Evolutionary conservation across 140 eudicot species (phyloP).

Genomic region (Cichorium intybus): DNA sequence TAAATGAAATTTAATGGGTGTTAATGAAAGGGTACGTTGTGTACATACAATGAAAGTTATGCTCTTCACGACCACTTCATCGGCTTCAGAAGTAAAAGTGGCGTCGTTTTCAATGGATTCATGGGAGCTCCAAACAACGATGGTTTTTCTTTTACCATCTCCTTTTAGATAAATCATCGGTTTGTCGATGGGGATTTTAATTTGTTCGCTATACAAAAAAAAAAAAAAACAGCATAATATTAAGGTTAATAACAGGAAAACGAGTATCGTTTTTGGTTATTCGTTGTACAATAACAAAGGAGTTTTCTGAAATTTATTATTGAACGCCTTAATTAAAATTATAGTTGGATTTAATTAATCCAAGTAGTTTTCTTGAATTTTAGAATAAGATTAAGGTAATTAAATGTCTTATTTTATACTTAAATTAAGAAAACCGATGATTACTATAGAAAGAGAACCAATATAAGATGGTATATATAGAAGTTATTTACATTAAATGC

Average conservation of each 20-base stretch:
- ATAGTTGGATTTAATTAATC: too few species aligned
- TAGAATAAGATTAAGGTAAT: too few species aligned
- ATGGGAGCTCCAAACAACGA: conserved; percentile 47
- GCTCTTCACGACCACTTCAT: conserved; percentile 51
- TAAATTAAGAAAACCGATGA: too few species aligned
- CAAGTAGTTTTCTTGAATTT: too few species aligned
- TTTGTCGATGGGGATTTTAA: conserved; percentile 52
- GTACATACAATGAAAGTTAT: conserved; percentile 58
- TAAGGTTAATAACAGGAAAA: background rate
- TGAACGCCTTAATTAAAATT: too few species aligned
- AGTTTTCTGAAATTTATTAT: too few species aligned
- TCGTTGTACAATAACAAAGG: background rate
- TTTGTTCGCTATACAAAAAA: conserved; percentile 48
- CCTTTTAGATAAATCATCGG: conserved; percentile 72
- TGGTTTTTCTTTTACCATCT: conserved; percentile 44
- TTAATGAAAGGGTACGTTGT: background rate
- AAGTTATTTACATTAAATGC: too few species aligned
- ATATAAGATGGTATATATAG: too few species aligned
- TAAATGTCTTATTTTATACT: too few species aligned
- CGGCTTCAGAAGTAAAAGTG: conserved; percentile 59
- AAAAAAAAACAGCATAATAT: background rate
- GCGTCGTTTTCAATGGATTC: conserved; percentile 43
- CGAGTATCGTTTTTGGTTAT: background rate
- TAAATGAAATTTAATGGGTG: background rate
- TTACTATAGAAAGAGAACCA: too few species aligned